A percentile compares a stretch with the other conserved stretches of the same genome.
Conservation (phyloP, 805 yeast genomes). For the Candida adriatica region DNA sequence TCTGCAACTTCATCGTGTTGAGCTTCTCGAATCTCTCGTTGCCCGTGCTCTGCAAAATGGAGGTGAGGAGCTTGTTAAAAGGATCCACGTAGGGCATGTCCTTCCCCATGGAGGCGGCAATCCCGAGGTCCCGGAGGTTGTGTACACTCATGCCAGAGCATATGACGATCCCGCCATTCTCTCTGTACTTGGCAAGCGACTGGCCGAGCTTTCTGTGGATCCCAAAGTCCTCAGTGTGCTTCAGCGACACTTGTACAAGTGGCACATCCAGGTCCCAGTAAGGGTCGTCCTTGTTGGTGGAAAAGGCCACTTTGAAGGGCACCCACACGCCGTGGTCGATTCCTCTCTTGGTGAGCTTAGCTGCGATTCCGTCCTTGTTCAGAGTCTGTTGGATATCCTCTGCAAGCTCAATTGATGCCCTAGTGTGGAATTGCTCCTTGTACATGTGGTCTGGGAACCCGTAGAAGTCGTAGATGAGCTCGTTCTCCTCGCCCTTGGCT, state of each 20-base stretch:
- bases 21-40: slow-evolving; percentile 31
- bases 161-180: slow-evolving; percentile 44
- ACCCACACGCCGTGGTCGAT: slow-evolving; percentile 84
- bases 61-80: slow-evolving; percentile 42
- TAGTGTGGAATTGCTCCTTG: slow-evolving; percentile 51
- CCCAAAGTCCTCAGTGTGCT: slow-evolving; percentile 32
- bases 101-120: slow-evolving; percentile 17
- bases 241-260: slow-evolving; percentile 34
- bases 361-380: slow-evolving; percentile 34
- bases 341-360: slow-evolving; percentile 49
- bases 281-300: slow-evolving; percentile 26
- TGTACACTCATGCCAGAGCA: slow-evolving; percentile 81
- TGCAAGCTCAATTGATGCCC: slow-evolving; percentile 37
- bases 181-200: slow-evolving; percentile 43
- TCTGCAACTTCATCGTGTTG: slow-evolving; percentile 27
- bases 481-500: slow-evolving; percentile 32
- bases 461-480: slow-evolving; percentile 65
- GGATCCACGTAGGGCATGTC: slow-evolving; percentile 42
- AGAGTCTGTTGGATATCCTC: slow-evolving; percentile 36
- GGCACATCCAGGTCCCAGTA: slow-evolving; percentile 29
- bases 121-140: slow-evolving; percentile 52
- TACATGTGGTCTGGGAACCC: slow-evolving; percentile 67
- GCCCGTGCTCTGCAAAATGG: slow-evolving; percentile 29
- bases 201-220: slow-evolving; percentile 50
- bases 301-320: slow-evolving; percentile 67